Percentiles rank a stretch among this genome's conserved stretches.
Conservation (phyloP, 805 yeast species). For the Starmerella vitae region DNA sequence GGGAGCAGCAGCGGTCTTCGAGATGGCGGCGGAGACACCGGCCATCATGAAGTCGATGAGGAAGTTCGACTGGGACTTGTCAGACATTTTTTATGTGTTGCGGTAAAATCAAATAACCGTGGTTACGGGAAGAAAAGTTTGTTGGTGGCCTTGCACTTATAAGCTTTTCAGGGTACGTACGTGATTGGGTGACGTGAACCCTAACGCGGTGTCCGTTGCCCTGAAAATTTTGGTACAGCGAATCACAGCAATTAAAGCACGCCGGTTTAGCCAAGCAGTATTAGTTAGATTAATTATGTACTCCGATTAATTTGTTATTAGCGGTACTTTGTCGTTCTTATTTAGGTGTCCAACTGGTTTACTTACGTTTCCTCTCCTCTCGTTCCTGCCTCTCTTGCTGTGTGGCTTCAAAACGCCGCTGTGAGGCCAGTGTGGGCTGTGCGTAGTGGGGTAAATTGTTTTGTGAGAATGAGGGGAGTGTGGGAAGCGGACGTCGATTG, state of each 20-base stretch:
- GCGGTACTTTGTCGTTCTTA: no score
- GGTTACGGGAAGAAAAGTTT: slow-evolving; percentile 1
- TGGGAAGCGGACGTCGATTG: no score
- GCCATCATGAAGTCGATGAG: slow-evolving; percentile 73
- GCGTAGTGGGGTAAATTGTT: slow-evolving; percentile 17
- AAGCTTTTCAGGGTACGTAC: slow-evolving; percentile 9
- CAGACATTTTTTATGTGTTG: slow-evolving; percentile 6
- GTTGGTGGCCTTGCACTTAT: slow-evolving; percentile 9
- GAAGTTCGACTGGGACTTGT: slow-evolving; percentile 20
- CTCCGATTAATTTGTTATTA: no score
- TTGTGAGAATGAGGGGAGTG: no score
- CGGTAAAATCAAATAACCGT: slow-evolving; percentile 5
- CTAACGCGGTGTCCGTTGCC: slow-evolving; percentile 7
- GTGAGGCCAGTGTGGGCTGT: slow-evolving; percentile 19
- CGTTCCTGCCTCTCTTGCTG: no score
- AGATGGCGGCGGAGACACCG: slow-evolving; percentile 95
- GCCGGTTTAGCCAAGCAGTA: no score
- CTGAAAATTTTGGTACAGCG: slow-evolving; percentile 17
- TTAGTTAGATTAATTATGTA: no score
- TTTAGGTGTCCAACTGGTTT: no score
- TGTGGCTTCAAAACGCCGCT: slow-evolving; percentile 16
- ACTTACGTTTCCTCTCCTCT: no score
- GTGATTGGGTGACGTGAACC: no score
- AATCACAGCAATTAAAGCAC: no score
- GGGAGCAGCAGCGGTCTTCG: slow-evolving; percentile 92